Percentiles rank a stretch among this genome's conserved stretches.
These are phyloP conservation scores for Aspergillus kassunensis DNA, from an alignment of 495 filamentous ascomycete genomes.

Conservation along the genomic window DNA sequence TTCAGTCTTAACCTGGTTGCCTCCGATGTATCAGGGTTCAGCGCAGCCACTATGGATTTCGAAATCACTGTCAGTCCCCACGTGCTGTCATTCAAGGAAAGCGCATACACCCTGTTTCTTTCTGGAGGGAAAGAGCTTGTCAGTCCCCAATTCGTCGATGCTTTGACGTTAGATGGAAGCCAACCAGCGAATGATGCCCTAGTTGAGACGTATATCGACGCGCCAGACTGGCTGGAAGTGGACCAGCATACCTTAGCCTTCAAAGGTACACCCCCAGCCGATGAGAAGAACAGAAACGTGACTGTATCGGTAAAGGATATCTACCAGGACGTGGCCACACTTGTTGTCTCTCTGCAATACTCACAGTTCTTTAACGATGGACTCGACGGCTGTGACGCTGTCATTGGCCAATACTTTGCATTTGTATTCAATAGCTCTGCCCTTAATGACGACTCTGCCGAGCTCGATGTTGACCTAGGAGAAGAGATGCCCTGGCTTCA, in stretches of 20 bases:
- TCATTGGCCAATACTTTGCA: constrained; percentile 59
- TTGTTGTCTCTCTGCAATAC: constrained; percentile 60
- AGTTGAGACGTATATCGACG: constrained; percentile 42
- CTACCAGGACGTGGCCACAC: constrained; percentile 59
- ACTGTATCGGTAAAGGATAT: constrained; percentile 61
- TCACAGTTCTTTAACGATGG: constrained; percentile 40
- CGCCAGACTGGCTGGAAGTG: constrained; percentile 68
- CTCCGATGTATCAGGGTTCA: constrained; percentile 75
- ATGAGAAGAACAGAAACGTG: constrained; percentile 56
- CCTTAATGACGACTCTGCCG: constrained; percentile 46
- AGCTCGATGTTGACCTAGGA: constrained; percentile 51
- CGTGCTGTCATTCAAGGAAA: constrained; percentile 57
- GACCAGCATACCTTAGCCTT: constrained; percentile 59
- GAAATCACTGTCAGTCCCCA: constrained; percentile 67
- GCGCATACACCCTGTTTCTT: constrained; percentile 54
- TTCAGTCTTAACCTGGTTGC: constrained; percentile 74
- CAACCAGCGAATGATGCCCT: constrained; percentile 45
- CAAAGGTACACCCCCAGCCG: constrained; percentile 57
- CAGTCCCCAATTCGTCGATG: constrained; percentile 49
- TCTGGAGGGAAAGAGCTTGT: constrained; percentile 50
- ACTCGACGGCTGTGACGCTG: constrained; percentile 48
- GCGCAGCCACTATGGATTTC: constrained; percentile 61
- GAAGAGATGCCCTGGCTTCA: constrained; percentile 60
- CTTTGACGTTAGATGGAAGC: constrained; percentile 61
- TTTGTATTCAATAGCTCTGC: constrained; percentile 59